These are phyloP conservation scores for Gastrolobium bilobum DNA, from an alignment of 306 rosid genomes.

Conservation along the genomic window DNA sequence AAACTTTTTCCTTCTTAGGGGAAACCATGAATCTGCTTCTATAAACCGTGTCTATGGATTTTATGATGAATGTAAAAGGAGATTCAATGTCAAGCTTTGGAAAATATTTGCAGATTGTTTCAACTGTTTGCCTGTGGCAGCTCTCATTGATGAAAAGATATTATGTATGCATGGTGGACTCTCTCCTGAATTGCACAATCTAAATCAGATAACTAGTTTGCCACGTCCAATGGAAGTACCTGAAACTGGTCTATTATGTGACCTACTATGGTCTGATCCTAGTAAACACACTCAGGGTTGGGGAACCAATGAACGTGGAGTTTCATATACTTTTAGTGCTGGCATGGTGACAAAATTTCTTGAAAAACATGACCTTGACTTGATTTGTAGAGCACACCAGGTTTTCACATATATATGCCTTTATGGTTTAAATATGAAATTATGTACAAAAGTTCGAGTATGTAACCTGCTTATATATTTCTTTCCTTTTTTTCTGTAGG, in stretches of 20 bases:
- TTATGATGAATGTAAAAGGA: constrained; percentile 53
- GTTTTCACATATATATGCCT: too few relatives aligned
- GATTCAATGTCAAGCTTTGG: constrained; percentile 54
- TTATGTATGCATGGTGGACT: constrained; percentile 58
- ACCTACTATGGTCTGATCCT: constrained; percentile 57
- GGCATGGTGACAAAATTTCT: constrained; percentile 47
- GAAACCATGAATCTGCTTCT: constrained; percentile 55
- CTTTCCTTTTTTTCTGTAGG: constrained; percentile 48
- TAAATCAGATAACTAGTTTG: constrained; percentile 47
- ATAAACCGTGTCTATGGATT: constrained; percentile 53
- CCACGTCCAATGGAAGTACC: constrained; percentile 52
- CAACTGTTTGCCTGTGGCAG: constrained; percentile 54
- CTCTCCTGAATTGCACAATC: constrained; percentile 48
- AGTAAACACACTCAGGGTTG: constrained; percentile 46
- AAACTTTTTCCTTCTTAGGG: constrained; percentile 53
- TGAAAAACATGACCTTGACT: constrained; percentile 51
- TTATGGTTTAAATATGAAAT: too few relatives aligned
- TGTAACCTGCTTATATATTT: background rate
- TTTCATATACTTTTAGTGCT: constrained; percentile 58
- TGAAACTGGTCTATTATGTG: constrained; percentile 53
- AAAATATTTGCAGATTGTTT: constrained; percentile 53
- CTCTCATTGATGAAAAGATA: constrained; percentile 50
- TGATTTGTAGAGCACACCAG: constrained; percentile 62
- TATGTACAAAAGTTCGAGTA: background rate
- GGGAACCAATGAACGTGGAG: constrained; percentile 56